phyloP scores from a whole-genome alignment of 2,329 filamentous ascomycete species.

The Diaporthe citrichinensis region DNA sequence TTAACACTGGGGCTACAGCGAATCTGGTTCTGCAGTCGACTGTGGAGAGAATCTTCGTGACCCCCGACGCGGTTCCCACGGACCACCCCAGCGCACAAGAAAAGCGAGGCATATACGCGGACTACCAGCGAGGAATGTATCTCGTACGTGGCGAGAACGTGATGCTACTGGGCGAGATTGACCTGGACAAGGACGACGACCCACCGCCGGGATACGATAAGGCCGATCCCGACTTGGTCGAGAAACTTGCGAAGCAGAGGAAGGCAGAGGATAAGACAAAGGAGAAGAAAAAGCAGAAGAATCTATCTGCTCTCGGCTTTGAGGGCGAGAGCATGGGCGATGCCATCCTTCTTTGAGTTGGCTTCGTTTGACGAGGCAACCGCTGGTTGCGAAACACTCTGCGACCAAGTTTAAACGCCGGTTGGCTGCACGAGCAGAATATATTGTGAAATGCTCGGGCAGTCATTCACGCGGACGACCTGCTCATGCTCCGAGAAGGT shows the following conservation, averaged over 20 bases:
- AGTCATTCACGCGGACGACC: conserved; percentile 38
- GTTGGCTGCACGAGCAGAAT: conserved; percentile 57
- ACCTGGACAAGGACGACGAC: conserved; percentile 95
- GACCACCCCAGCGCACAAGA: conserved; percentile 51
- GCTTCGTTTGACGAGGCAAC: conserved; percentile 27
- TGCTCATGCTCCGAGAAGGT: not conserved
- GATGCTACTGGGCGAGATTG: conserved; percentile 94
- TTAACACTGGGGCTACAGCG: conserved; percentile 45
- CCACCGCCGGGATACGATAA: conserved; percentile 77
- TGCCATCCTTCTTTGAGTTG: conserved; percentile 70
- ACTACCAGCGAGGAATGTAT: conserved; percentile 88
- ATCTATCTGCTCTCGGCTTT: conserved; percentile 84
- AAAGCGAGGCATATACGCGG: conserved; percentile 77
- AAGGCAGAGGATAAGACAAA: conserved; percentile 77
- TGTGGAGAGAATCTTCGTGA: conserved; percentile 86
- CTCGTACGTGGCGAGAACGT: conserved; percentile 97
- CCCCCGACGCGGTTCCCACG: conserved; percentile 58
- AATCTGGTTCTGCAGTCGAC: conserved; percentile 97
- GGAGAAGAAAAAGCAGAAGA: conserved; percentile 80
- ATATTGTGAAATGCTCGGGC: conserved; percentile 64
- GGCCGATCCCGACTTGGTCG: conserved; percentile 64
- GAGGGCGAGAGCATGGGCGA: conserved; percentile 88
- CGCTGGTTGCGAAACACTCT: conserved; percentile 37
- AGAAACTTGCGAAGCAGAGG: conserved; percentile 79
- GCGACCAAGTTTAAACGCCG: conserved; percentile 30